Percentiles rank a stretch among this genome's conserved stretches.
Conservation (phyloP, 2,329 filamentous ascomycete genomes). For the Alternaria dauci region DNA sequence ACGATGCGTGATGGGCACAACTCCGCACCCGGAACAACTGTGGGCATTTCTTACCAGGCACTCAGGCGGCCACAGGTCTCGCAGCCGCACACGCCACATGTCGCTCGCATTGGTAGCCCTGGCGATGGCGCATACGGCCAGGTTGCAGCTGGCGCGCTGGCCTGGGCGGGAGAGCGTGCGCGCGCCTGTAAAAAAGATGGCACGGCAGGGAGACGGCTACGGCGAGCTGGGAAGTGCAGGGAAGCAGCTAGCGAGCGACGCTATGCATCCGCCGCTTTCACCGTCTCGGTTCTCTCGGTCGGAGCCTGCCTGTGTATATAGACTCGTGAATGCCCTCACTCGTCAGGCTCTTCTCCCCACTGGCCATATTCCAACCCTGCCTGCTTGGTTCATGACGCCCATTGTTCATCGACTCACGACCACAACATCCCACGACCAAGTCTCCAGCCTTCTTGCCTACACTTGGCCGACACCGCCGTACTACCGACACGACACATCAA, state of each 20-base stretch:
- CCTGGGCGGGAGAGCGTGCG: slow-evolving; percentile 14
- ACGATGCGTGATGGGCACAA: not conserved
- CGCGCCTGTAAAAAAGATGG: slow-evolving; percentile 15
- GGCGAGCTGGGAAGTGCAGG: slow-evolving; percentile 16
- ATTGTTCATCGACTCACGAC: not conserved
- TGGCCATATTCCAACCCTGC: slow-evolving; percentile 13
- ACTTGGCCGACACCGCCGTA: slow-evolving; percentile 12
- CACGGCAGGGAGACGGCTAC: slow-evolving; percentile 35
- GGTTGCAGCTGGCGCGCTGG: slow-evolving; percentile 16
- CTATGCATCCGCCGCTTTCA: slow-evolving; percentile 36
- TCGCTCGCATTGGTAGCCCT: slow-evolving; percentile 4
- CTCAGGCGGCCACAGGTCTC: slow-evolving; percentile 5
- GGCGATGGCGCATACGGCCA: slow-evolving; percentile 11
- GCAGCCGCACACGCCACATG: slow-evolving; percentile 18
- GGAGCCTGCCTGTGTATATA: slow-evolving; percentile 30
- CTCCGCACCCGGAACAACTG: not conserved
- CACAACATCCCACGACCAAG: slow-evolving; percentile 1
- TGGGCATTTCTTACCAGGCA: not conserved
- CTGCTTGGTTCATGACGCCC: slow-evolving; percentile 11
- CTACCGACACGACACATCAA: slow-evolving; percentile 10
- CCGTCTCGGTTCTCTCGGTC: slow-evolving; percentile 34
- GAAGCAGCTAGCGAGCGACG: slow-evolving; percentile 30
- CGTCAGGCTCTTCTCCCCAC: slow-evolving; percentile 31
- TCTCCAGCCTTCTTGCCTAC: slow-evolving; percentile 10
- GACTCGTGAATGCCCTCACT: slow-evolving; percentile 26